These are phyloP conservation scores for Allantophomopsis cytisporea DNA, from an alignment of 2,329 filamentous ascomycete genomes.

Conservation along the genomic window DNA sequence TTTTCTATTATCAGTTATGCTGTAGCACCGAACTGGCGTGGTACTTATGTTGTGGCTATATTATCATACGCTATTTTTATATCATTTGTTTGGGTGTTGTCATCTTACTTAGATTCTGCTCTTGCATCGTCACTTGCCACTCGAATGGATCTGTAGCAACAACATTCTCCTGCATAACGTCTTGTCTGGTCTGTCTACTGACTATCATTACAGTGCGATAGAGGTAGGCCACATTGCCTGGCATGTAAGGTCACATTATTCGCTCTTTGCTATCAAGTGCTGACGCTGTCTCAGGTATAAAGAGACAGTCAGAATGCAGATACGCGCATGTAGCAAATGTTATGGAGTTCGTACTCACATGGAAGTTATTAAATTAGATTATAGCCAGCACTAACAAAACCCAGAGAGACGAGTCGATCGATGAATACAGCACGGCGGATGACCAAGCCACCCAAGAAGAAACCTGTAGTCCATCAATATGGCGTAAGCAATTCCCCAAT, in stretches of 20 bases:
- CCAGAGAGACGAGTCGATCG: slow-evolving; percentile 42
- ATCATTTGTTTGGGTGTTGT: too few relatives aligned
- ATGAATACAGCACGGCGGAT: slow-evolving; percentile 38
- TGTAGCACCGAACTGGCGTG: not conserved
- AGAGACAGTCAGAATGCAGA: slow-evolving; percentile 61
- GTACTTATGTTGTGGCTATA: not conserved
- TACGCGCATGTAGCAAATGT: slow-evolving; percentile 68
- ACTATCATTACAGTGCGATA: slow-evolving; percentile 45
- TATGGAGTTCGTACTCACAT: slow-evolving; percentile 45
- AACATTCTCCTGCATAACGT: too few relatives aligned
- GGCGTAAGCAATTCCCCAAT: not conserved
- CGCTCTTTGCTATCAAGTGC: slow-evolving; percentile 1
- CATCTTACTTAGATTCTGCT: too few relatives aligned
- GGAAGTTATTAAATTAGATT: not conserved
- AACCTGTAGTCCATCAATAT: slow-evolving; percentile 7
- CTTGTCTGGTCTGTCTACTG: too few relatives aligned
- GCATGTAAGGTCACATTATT: slow-evolving; percentile 35
- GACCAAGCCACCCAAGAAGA: slow-evolving; percentile 44
- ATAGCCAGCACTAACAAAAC: too few relatives aligned
- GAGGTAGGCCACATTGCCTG: slow-evolving; percentile 54
- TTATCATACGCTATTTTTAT: too few relatives aligned
- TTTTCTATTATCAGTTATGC: too few relatives aligned
- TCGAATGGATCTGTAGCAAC: too few relatives aligned
- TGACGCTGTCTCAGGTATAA: slow-evolving; percentile 41
- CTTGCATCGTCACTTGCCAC: too few relatives aligned